These are phyloP conservation scores for Clonostachys chloroleuca DNA, from an alignment of 2,329 filamentous ascomycete genomes.

Conservation along the genomic window DNA sequence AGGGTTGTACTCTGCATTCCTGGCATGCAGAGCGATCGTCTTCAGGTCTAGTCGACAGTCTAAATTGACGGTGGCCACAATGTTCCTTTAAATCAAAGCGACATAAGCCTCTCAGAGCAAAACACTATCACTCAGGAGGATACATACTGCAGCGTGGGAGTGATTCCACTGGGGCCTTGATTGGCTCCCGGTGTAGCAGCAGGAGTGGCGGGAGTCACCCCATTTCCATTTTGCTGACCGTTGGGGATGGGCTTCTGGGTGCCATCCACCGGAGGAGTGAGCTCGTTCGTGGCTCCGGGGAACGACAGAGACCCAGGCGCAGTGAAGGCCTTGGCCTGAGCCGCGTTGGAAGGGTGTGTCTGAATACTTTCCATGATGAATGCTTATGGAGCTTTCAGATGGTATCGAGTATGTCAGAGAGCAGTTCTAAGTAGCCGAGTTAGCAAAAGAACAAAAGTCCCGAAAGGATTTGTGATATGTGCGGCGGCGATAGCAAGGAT, in stretches of 20 bases:
- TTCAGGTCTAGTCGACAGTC: conserved; percentile 97
- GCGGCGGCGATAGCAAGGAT: too few species aligned
- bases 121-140: conserved; percentile 28
- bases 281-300: conserved; percentile 75
- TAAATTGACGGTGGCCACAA: conserved; percentile 97
- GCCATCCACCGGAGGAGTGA: conserved; percentile 71
- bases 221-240: conserved; percentile 62
- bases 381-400: too few species aligned
- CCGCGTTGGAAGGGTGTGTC: conserved; percentile 85
- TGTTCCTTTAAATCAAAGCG: conserved; percentile 67
- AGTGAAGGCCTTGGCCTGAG: conserved; percentile 94
- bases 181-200: conserved; percentile 85
- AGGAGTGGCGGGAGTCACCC: conserved; percentile 84
- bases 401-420: too few species aligned
- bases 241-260: conserved; percentile 29
- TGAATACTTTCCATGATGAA: conserved; percentile 76
- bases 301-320: conserved; percentile 90
- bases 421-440: too few species aligned
- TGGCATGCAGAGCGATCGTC: conserved; percentile 96
- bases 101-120: conserved; percentile 48
- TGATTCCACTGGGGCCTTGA: conserved; percentile 81
- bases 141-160: conserved; percentile 96
- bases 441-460: too few species aligned
- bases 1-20: conserved; percentile 98
- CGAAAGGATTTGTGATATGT: too few species aligned